Base-by-base conservation (phyloP, 306 rosid species). In the Leucaena leucocephala region DNA sequence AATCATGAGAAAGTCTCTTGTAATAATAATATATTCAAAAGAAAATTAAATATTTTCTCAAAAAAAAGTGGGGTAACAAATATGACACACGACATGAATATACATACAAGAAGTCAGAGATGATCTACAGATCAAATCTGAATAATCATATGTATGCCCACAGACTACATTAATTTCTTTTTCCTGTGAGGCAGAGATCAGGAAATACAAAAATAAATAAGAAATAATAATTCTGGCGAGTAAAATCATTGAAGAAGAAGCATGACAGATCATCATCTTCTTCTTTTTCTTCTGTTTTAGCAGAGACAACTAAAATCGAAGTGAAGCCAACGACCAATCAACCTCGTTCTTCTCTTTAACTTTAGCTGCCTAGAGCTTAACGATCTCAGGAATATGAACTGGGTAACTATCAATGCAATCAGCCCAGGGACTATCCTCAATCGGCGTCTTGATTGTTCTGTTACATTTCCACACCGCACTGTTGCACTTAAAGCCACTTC, bases 401-500 rank as follows among this genome's bases (percentile, higher is more conserved):
- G 99, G 99, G 58, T 95, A 95, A 48, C 91, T 84, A 57, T 93
- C 84, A 63, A 95, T 91, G 72, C 99, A 91, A 79, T 93, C 98
- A 3, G 87, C 45, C 99, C 99, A 95, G 6, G 99, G 94, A 8
- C 94, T 92, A 77, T 93, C 72, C 8, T 67, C 93, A 0, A 54
- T 0, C 0, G 92, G 83, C 1, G 88, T 78, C 54, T 91, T 90
- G 52, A 95, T 93, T 17, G 27, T 87, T 39, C 80, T 82, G 84
- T 94, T 94, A 45, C 97, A 92, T 55, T 92, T 91, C 98, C 97
- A 94, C 16, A 94, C 97, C 0, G 98, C 98, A 34, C 97, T 90
- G 87, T 94, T 94, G 77, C 98, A 94, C 74, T 94, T 94, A 36
- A 94, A 94, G 0, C 98, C 98, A 39, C 98, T 94, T 1, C 98